A percentile compares a stretch with the other conserved stretches of the same genome.
Conservation (phyloP, 2,329 filamentous ascomycete species). For the Ophiostoma himal-ulmi region DNA sequence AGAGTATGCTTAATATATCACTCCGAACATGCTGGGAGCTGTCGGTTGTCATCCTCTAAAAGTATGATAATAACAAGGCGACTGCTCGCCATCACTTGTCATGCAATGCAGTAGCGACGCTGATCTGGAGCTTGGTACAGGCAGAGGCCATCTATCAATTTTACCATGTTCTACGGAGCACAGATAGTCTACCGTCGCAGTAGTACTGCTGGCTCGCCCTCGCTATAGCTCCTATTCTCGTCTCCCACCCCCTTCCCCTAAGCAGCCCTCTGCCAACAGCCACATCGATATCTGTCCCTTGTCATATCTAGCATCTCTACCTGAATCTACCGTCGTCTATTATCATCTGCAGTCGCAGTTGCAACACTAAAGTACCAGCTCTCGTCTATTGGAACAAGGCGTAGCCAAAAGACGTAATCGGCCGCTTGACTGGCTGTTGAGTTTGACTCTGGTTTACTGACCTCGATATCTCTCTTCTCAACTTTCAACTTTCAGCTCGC, state of each 20-base stretch:
- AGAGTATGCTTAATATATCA: too few species aligned
- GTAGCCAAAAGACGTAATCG: slow-evolving; percentile 1
- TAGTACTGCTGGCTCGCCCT: neutral
- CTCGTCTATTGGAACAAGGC: neutral
- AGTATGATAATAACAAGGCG: too few species aligned
- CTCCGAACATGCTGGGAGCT: too few species aligned
- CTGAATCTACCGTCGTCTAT: neutral
- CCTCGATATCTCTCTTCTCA: too few species aligned
- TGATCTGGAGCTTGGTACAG: too few species aligned
- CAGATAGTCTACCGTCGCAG: neutral
- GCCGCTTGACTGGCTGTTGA: neutral
- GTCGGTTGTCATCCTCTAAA: too few species aligned
- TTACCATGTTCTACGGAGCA: too few species aligned
- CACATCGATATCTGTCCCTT: neutral
- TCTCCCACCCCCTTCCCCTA: neutral
- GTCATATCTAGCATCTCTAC: neutral
- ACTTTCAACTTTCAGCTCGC: neutral
- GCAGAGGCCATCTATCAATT: too few species aligned
- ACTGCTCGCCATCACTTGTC: too few species aligned
- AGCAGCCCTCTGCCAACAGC: neutral
- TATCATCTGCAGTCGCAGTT: neutral
- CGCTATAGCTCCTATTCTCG: neutral
- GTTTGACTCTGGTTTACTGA: too few species aligned
- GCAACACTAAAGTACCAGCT: neutral
- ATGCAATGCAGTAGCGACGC: too few species aligned